A percentile compares a stretch with the other conserved stretches of the same genome.
Evolutionary conservation across 2,329 filamentous ascomycete genomes (phyloP).

Genomic region (Mycosphaerella arachidis): DNA sequence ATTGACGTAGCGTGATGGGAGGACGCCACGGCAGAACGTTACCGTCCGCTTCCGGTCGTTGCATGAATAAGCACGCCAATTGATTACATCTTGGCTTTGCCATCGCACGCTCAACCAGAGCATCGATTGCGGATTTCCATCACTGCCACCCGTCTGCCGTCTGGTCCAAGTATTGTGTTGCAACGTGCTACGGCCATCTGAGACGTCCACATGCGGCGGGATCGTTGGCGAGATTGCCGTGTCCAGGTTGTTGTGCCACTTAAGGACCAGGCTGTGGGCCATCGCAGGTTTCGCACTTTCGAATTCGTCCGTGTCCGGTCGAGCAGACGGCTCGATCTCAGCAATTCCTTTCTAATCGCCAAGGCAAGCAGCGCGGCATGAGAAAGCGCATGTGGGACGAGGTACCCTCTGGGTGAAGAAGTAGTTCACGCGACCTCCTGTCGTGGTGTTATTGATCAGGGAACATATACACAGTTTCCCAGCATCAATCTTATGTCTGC

Average conservation of each 20-base stretch:
- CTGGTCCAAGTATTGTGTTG: not conserved
- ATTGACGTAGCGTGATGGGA: not conserved
- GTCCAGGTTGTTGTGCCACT: not conserved
- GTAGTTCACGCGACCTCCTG: not conserved
- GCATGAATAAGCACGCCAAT: not conserved
- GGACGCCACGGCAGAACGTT: too few species aligned
- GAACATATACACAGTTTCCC: not conserved
- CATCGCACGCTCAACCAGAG: not conserved
- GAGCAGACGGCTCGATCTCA: not conserved
- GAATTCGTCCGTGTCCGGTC: not conserved
- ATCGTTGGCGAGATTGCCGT: not conserved
- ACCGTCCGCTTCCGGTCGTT: not conserved
- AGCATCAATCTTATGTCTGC: not conserved
- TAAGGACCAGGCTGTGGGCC: not conserved
- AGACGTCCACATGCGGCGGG: not conserved
- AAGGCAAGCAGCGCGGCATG: not conserved
- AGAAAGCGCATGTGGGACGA: not conserved
- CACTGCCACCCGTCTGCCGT: too few species aligned
- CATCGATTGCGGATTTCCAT: too few species aligned
- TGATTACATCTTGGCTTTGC: too few species aligned
- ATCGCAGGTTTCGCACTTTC: not conserved
- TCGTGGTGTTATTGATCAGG: not conserved
- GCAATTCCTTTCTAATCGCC: not conserved
- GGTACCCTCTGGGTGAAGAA: not conserved
- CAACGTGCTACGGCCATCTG: not conserved